Base-by-base conservation (phyloP, 1,284 basidiomycete genomes). In the Meripilus lineatus region DNA sequence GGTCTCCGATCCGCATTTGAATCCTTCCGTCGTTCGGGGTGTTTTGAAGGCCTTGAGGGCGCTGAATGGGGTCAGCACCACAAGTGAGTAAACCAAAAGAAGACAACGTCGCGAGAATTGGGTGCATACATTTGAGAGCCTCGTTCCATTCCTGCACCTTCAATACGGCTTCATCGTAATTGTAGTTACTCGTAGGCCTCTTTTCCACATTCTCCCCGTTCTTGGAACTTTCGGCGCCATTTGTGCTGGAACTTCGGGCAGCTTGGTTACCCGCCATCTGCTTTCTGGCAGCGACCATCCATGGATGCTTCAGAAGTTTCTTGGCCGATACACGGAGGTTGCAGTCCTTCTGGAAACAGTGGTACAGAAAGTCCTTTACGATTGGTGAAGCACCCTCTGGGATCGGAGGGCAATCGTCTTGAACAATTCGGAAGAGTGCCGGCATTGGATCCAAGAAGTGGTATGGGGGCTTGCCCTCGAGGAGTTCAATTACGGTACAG, bases 61-160 rank as follows among this genome's bases (percentile, higher is more conserved):
- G 65, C 54, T 57, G 32, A 13, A 28, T 6, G 35, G 25, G 41
- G n/a, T n/a, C n/a, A n/a, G n/a, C n/a, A n/a, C n/a, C n/a, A n/a
- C n/a, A n/a, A n/a, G n/a, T n/a, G n/a, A n/a, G n/a, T n/a, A n/a
- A n/a, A n/a, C n/a, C n/a, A n/a, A n/a, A n/a, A n/a, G n/a, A n/a
- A n/a, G n/a, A 18, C 17, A 20, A 24, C 30, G n/a, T n/a, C 22
- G 11, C 13, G 7, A 15, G 32, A 14, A 21, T 39, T n/a, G 10
- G 39, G 23, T 35, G 66, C 78, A 54, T 62, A 92, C 88, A 93
- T 69, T 85, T 93, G 44, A 99, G 68, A 1, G 93, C 93, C 61
- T 97, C 90, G 57, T 99, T 99, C 94, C 94, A 99, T 63, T 97
- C 90, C 65, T 96, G 93, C 17, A 99, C 95, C 56, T 89, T 86